Evolutionary conservation across 148 eudicot species (phyloP).

Genomic region (Rhododendron mucronatum): DNA sequence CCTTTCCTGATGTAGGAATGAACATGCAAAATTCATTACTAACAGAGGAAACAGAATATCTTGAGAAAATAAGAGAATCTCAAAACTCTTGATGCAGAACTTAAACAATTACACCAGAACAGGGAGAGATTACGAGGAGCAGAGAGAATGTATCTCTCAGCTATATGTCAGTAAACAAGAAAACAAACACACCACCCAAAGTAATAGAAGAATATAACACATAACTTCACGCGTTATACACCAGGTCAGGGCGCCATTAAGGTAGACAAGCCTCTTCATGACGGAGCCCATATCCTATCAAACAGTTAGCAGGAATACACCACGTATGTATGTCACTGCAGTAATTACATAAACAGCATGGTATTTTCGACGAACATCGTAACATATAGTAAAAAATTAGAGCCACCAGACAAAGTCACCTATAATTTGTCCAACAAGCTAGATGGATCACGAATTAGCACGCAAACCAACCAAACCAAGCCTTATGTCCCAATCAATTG

Average conservation of each 20-base stretch:
- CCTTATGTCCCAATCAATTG: neutral
- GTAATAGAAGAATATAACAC: neutral
- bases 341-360: neutral
- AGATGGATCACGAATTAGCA: neutral
- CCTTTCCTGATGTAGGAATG: neutral
- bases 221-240: neutral
- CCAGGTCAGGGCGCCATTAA: neutral
- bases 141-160: neutral
- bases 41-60: neutral
- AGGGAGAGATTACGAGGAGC: neutral
- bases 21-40: neutral
- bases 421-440: neutral
- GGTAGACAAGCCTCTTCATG: neutral
- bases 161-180: neutral
- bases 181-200: neutral
- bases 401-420: slow-evolving; percentile 1
- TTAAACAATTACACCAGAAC: neutral
- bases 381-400: neutral
- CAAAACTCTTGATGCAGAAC: neutral
- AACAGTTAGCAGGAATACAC: neutral
- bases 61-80: neutral
- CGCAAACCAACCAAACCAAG: neutral
- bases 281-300: neutral
- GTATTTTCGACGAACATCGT: neutral
- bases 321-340: neutral